These are phyloP conservation scores for Daldinia sp. DNA, from an alignment of 2,329 filamentous ascomycete species.

Conservation along the genomic window DNA sequence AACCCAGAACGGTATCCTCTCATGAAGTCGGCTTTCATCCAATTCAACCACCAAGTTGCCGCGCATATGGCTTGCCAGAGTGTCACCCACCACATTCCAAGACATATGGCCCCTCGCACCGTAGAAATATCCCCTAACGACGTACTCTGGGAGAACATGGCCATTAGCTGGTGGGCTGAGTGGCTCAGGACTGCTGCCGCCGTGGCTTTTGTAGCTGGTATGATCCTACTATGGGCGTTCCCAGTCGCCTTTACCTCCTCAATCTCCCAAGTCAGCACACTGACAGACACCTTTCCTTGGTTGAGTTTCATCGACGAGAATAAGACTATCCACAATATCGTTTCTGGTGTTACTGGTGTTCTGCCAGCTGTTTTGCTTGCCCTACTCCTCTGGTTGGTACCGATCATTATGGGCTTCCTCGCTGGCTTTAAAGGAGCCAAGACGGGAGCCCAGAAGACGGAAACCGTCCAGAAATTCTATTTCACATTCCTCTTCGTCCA, in stretches of 20 bases:
- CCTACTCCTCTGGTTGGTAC: constrained; percentile 81
- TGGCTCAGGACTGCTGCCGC: constrained; percentile 77
- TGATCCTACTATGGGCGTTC: constrained; percentile 89
- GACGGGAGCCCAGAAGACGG: constrained; percentile 78
- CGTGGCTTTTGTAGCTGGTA: constrained; percentile 70
- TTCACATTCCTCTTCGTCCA: constrained; percentile 95
- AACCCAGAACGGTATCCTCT: constrained; percentile 85
- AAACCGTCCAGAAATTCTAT: constrained; percentile 91
- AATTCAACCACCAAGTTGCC: constrained; percentile 97
- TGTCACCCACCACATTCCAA: constrained; percentile 87
- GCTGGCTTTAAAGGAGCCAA: constrained; percentile 80
- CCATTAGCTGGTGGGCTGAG: constrained; percentile 90
- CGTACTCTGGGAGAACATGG: constrained; percentile 97
- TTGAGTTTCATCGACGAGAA: constrained; percentile 73
- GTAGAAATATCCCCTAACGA: constrained; percentile 95
- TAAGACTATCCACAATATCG: constrained; percentile 65
- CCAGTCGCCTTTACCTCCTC: constrained; percentile 89
- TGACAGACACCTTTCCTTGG: constrained; percentile 73
- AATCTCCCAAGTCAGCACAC: constrained; percentile 76
- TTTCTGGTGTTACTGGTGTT: constrained; percentile 79
- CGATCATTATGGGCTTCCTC: constrained; percentile 78
- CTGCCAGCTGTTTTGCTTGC: constrained; percentile 80
- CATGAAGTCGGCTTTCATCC: constrained; percentile 97
- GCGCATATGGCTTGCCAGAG: constrained; percentile 98
- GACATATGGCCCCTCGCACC: constrained; percentile 89